These are phyloP conservation scores for Maudiozyma saulgeensis DNA, from an alignment of 805 yeast species.

Conservation along the genomic window DNA sequence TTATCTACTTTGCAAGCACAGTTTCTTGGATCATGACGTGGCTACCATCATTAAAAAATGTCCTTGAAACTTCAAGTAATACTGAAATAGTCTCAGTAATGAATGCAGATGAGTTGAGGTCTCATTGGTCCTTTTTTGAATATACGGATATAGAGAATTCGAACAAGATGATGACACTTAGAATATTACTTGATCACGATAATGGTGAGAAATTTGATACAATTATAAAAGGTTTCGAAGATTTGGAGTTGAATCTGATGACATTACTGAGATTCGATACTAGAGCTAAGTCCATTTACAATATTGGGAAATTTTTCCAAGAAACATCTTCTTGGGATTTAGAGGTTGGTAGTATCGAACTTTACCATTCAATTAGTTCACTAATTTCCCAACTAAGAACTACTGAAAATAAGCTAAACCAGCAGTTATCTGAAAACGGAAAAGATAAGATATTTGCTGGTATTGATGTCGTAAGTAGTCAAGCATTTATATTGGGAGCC, in stretches of 20 bases:
- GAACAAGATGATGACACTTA: constrained; percentile 10
- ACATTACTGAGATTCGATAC: constrained; percentile 24
- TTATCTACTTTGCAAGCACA: constrained; percentile 45
- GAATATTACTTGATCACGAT: constrained; percentile 16
- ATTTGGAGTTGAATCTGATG: constrained; percentile 13
- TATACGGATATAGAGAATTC: constrained; percentile 16
- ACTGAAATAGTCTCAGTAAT: constrained; percentile 3
- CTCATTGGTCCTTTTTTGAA: constrained; percentile 35
- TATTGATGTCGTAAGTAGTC: constrained; percentile 15
- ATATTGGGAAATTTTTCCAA: constrained; percentile 21
- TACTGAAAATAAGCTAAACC: constrained; percentile 21
- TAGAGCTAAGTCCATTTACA: constrained; percentile 22
- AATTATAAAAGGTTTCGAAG: constrained; percentile 11
- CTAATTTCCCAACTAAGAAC: constrained; percentile 21
- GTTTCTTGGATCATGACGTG: constrained; percentile 49
- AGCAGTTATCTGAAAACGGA: constrained; percentile 12
- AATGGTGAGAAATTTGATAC: constrained; percentile 13
- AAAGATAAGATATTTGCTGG: constrained; percentile 20
- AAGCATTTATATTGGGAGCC: constrained; percentile 20
- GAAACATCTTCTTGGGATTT: constrained; percentile 22
- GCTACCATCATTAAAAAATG: constrained; percentile 47
- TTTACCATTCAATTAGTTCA: constrained; percentile 21
- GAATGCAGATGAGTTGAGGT: constrained; percentile 28
- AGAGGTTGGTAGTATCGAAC: constrained; percentile 24
- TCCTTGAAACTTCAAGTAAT: constrained; percentile 13